Evolutionary conservation across 768 basidiomycete species (phyloP).

Genomic region (Naematelia encephala): DNA sequence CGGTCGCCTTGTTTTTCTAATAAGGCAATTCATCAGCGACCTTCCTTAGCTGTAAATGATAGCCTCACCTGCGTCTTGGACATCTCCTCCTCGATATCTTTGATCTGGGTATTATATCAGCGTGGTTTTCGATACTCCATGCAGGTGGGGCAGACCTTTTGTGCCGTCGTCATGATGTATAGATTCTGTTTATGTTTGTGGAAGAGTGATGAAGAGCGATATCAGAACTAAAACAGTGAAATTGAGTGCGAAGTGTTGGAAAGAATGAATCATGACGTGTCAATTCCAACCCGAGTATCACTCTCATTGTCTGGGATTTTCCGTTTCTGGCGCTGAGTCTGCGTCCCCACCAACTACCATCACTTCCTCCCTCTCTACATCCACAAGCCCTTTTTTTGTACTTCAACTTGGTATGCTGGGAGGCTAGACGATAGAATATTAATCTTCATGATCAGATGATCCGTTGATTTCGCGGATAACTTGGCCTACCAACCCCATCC

Average conservation of each 20-base stretch:
- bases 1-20: slow-evolving; percentile 53
- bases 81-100: slow-evolving; percentile 69
- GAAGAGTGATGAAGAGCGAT: background rate
- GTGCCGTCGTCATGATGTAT: slow-evolving; percentile 45
- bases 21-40: no score
- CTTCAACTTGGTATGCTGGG: no score
- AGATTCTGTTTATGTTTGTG: background rate
- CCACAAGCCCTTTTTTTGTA: no score
- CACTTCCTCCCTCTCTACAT: no score
- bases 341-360: background rate
- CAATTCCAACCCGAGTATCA: background rate
- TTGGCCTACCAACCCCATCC: background rate
- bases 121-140: background rate
- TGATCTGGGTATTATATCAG: slow-evolving; percentile 78
- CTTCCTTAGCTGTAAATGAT: no score
- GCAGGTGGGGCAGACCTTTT: slow-evolving; percentile 32
- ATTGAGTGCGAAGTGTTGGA: background rate
- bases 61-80: slow-evolving; percentile 74
- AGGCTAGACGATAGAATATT: no score
- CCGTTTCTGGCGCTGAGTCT: background rate
- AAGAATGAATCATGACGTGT: background rate
- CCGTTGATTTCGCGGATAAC: background rate
- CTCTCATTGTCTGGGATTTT: background rate
- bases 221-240: no score
- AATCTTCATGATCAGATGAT: background rate